Base-by-base conservation (phyloP, 768 basidiomycete species). In the Bullera alba region DNA sequence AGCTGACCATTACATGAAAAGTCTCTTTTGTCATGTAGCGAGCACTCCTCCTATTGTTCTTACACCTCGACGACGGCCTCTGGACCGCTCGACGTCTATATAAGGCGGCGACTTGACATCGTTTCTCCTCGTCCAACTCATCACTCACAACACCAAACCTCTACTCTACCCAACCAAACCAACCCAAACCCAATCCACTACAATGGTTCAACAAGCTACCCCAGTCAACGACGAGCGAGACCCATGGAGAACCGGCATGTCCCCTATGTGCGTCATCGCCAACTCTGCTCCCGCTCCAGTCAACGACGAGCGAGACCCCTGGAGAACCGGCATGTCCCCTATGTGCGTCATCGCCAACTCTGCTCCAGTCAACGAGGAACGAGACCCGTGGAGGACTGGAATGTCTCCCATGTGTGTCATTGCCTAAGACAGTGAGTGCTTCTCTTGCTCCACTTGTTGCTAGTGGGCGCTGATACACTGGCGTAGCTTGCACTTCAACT, bases 131-230 rank as follows among this genome's bases (percentile, higher is more conserved):
- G n/a, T 25, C 28, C 39, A 41, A 34, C 27, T 27, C 48, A n/a
- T 25, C 41, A 43, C 23, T 26, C 37, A 39, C 41, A 29, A 38
- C 23, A 32, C 46, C 22, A 43, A 12, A 26, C 28, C 32, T 44
- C 28, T 36, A 23, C 26, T 34, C 34, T 46, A 16, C 41, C 28
- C 55, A 29, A 53, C 54, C 45, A 56, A 52, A 10, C 21, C 52
- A 42, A 45, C 46, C n/a, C 30, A 30, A n/a, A 44, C 17, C 41
- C 22, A 51, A 22, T 15, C 50, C 56, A 48, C 42, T 63, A 64
- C 62, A 64, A 64, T 64, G 62, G 58, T 12, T n/a, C n/a, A n/a
- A n/a, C n/a, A n/a, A n/a, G n/a, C 19, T 51, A 21, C 55, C 39
- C 64, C 64, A 25, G 46, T 51, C 50, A 41, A 63, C 47, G 23